A percentile compares a stretch with the other conserved stretches of the same genome.
phyloP scores from a whole-genome alignment of 495 filamentous ascomycete genomes.

The Neurospora tetrasperma region DNA sequence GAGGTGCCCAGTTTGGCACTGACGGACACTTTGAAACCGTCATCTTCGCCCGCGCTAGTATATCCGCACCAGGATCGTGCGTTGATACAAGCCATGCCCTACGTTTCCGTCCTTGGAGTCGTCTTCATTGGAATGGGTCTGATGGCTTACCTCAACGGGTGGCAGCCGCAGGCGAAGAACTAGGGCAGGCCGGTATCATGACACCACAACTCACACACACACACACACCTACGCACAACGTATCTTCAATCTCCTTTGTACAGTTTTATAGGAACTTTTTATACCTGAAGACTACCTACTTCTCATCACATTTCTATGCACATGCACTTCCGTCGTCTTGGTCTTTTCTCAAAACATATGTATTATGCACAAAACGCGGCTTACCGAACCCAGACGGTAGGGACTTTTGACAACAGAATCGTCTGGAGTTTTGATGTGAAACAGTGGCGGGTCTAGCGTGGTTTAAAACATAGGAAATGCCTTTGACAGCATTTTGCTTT shows the following conservation, averaged over 20 bases:
- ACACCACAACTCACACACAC: not conserved
- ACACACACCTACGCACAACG: not conserved
- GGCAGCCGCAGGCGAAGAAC: slow-evolving; percentile 42
- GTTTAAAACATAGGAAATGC: not conserved
- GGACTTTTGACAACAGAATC: not conserved
- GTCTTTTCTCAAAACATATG: not conserved
- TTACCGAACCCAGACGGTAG: not conserved
- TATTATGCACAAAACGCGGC: not conserved
- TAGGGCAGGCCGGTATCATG: not conserved
- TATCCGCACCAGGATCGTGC: slow-evolving; percentile 21
- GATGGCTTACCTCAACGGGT: slow-evolving; percentile 92
- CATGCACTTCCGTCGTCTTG: not conserved
- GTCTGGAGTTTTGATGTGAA: not conserved
- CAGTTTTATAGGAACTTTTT: not conserved
- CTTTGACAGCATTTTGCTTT: not conserved
- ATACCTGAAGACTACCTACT: not conserved
- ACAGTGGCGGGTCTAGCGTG: not conserved
- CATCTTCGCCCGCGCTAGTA: slow-evolving; percentile 13
- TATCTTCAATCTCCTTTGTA: not conserved
- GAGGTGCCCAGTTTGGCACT: slow-evolving; percentile 3
- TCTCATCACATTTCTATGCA: not conserved
- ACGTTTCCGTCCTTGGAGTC: slow-evolving; percentile 79
- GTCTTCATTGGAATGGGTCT: slow-evolving; percentile 81
- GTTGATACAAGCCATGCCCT: slow-evolving; percentile 62
- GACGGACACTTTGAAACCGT: slow-evolving; percentile 31